Evolutionary conservation across 495 filamentous ascomycete species (phyloP).

Genomic region (Tuber microsphaerosporum): DNA sequence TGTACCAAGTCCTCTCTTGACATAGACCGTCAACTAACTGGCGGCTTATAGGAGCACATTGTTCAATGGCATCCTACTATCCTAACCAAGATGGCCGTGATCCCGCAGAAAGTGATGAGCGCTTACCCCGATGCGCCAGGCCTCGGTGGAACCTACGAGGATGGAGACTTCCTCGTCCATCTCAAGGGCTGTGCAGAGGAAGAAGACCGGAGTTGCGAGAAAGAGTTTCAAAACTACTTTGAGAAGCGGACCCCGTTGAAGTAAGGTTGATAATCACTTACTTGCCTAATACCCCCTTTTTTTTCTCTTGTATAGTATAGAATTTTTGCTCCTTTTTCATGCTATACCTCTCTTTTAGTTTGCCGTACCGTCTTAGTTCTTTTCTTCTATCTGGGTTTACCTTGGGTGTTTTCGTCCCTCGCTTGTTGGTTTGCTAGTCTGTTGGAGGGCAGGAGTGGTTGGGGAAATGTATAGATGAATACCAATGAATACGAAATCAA

Average conservation of each 20-base stretch:
- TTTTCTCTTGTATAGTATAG: neutral
- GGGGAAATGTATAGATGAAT: neutral
- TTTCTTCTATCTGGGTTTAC: neutral
- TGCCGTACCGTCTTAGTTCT: neutral
- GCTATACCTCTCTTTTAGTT: neutral
- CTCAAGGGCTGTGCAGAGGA: conserved; percentile 63
- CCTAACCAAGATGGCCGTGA: conserved; percentile 72
- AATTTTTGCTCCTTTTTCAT: neutral
- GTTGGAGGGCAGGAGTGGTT: neutral
- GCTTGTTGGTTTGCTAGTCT: neutral
- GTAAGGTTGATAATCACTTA: neutral
- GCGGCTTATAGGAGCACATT: conserved; percentile 62
- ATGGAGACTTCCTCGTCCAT: conserved; percentile 79
- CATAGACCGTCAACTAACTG: conserved; percentile 12
- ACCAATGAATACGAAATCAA: neutral
- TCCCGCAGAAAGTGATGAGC: conserved; percentile 77
- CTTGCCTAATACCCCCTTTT: neutral
- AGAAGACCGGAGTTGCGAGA: conserved; percentile 56
- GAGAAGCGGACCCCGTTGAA: conserved; percentile 43
- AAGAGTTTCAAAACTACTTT: conserved; percentile 57
- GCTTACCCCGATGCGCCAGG: conserved; percentile 52
- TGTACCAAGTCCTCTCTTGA: neutral
- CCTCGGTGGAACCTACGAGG: conserved; percentile 53
- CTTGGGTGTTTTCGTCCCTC: neutral
- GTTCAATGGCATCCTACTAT: conserved; percentile 99